phyloP scores from a whole-genome alignment of 1,284 basidiomycete species.

The Cutaneotrichosporon mucoides region DNA sequence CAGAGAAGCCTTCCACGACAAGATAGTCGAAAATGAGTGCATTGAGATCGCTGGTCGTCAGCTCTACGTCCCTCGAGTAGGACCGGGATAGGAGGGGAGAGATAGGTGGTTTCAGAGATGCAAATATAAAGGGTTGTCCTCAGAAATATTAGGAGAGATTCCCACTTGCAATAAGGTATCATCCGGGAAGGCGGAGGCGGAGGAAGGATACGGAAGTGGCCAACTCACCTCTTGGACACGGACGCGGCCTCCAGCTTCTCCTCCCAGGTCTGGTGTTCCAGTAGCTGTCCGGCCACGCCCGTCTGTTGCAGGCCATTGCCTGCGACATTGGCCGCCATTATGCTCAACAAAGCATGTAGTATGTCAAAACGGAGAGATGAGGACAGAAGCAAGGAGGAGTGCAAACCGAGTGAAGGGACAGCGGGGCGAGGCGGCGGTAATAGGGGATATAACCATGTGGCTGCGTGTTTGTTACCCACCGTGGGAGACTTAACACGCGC shows the following conservation, averaged over 20 bases:
- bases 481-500: too few relatives aligned
- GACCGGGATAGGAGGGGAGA: not conserved
- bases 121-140: conserved; percentile 50
- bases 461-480: too few relatives aligned
- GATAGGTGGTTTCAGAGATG: conserved; percentile 47
- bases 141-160: conserved; percentile 58
- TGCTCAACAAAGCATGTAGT: conserved; percentile 5
- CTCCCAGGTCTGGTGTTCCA: conserved; percentile 47
- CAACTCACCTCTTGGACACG: conserved; percentile 54
- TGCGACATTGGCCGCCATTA: conserved; percentile 17
- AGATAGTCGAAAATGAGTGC: conserved; percentile 97
- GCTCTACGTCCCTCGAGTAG: not conserved
- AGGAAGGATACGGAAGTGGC: not conserved
- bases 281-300: conserved; percentile 2
- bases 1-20: conserved; percentile 94
- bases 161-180: conserved; percentile 56
- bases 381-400: not conserved
- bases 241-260: conserved; percentile 50
- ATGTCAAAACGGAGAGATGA: not conserved
- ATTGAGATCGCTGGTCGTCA: conserved; percentile 72
- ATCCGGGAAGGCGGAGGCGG: conserved; percentile 37
- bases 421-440: too few relatives aligned
- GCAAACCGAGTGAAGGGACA: too few relatives aligned
- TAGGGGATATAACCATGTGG: too few relatives aligned
- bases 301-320: conserved; percentile 8